Evolutionary conservation across 1,139 yeast species (phyloP), one percentile per base, ranked within the genome.

Genomic region (Yamadazyma taylorii): DNA sequence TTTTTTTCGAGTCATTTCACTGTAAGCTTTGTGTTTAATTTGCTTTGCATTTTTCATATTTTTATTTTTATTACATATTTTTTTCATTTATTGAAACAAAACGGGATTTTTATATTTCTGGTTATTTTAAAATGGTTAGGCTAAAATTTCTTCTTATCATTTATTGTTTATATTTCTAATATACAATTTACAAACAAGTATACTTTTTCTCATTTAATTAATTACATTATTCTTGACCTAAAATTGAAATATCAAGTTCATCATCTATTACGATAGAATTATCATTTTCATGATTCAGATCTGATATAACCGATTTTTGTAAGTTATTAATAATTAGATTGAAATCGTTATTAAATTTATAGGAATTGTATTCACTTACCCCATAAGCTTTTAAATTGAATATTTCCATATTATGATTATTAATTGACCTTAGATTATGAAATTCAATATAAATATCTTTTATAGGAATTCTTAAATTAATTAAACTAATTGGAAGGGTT

Each of bases 401-500:
- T 32, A 68, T 45, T 10, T 59, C 61, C n/a, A 61, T 50, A 4
- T 35, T 33, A 1, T 56, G 50, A 43, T 9, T 7, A 24, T 11
- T 6, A 5, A 26, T 26, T 13, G 11, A 37, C 32, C 14, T 41
- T 42, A 59, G 45, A 16, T 37, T 38, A 23, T 44, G 49, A 22
- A 72, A 52, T 39, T 66, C 66, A 17, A 72, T 32, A 48, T 63
- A 70, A 5, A 72, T 41, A 42, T 70, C 75, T 32, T 52, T 55
- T 2, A 56, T 52, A 6, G 67, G 60, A 13, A 70, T 51, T 34
- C 59, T 53, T 44, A 66, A 48, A 43, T 66, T 67, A 12, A 69
- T 51, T 30, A 69, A 46, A 36, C 65, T 59, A 5, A 54, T 48
- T 0, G 77, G 75, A 4, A 71, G 38, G 38, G 56, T 56, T 8